phyloP scores from a whole-genome alignment of 2,329 filamentous ascomycete species.

The Myriosclerotinia duriaeana region DNA sequence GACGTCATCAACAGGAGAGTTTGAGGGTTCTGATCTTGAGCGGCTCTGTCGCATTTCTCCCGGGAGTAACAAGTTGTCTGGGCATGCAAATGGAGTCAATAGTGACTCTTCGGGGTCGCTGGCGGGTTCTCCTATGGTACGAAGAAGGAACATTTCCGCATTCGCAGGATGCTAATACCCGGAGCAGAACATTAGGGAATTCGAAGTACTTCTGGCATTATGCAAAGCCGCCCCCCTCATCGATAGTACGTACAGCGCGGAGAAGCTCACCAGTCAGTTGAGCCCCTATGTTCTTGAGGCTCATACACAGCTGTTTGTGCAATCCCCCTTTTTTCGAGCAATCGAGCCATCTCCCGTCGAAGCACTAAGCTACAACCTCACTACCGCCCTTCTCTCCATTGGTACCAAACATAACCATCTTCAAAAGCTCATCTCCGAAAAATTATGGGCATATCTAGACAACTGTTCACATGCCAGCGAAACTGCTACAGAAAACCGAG shows the following conservation, averaged over 20 bases:
- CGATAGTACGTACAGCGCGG: constrained; percentile 67
- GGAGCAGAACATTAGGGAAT: constrained; percentile 77
- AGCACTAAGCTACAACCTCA: constrained; percentile 73
- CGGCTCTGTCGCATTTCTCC: constrained; percentile 59
- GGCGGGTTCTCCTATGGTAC: constrained; percentile 61
- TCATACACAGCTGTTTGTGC: constrained; percentile 72
- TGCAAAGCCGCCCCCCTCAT: constrained; percentile 85
- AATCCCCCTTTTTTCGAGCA: constrained; percentile 78
- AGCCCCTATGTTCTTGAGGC: constrained; percentile 83
- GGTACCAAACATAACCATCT: constrained; percentile 71
- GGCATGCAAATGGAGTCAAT: constrained; percentile 49
- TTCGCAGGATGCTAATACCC: constrained; percentile 19
- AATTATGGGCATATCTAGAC: constrained; percentile 69
- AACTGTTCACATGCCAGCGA: constrained; percentile 66
- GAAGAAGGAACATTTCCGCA: background rate
- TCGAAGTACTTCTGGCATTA: constrained; percentile 86
- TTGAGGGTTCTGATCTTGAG: constrained; percentile 64
- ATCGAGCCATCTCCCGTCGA: constrained; percentile 90
- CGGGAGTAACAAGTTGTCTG: constrained; percentile 47
- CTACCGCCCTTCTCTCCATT: constrained; percentile 76
- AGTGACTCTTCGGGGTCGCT: constrained; percentile 46
- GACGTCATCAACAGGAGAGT: constrained; percentile 51
- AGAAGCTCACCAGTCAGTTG: constrained; percentile 75
- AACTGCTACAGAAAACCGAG: constrained; percentile 52
- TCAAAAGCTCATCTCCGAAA: constrained; percentile 63